Base-by-base conservation (phyloP, 768 basidiomycete genomes). In the Gloeostereum incarnatum region DNA sequence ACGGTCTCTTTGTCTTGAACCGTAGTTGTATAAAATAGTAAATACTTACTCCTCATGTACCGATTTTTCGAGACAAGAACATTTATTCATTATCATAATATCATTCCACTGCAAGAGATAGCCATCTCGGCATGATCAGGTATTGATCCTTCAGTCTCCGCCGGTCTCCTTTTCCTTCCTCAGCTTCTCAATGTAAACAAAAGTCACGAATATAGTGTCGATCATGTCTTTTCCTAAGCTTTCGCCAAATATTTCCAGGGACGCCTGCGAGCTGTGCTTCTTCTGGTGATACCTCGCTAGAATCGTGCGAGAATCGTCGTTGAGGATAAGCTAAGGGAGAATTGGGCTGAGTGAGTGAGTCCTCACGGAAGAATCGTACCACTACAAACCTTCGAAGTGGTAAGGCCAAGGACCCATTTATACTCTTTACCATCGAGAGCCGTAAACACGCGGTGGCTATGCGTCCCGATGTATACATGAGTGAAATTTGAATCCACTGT, bases 111-210 rank as follows among this genome's bases (percentile, higher is more conserved):
- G n/a, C n/a, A n/a, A n/a, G n/a, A n/a, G n/a, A n/a, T n/a, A n/a
- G n/a, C n/a, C n/a, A n/a, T n/a, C n/a, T n/a, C n/a, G n/a, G n/a
- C n/a, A n/a, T n/a, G n/a, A n/a, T n/a, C n/a, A n/a, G n/a, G n/a
- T n/a, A n/a, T n/a, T n/a, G n/a, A n/a, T n/a, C n/a, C n/a, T n/a
- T n/a, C n/a, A n/a, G n/a, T n/a, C 11, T n/a, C 11, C 18, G 8
- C 32, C 11, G 14, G 34, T 20, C 32, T 54, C 52, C 46, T 40
- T 52, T 16, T 51, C 52, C 36, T 46, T 48, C 20, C 56, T 45
- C 10, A 50, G 19, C 40, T 54, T 53, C 34, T 58, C 53, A 14
- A 58, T 35, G 32, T 54, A 58, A 17, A 58, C 41, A 34, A 59
- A 59, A 3, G 59, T 57, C 7, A 57, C 31, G 3, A 59, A 29